Evolutionary conservation across 768 basidiomycete species (phyloP).

Genomic region (Hygrocybe coccinea): DNA sequence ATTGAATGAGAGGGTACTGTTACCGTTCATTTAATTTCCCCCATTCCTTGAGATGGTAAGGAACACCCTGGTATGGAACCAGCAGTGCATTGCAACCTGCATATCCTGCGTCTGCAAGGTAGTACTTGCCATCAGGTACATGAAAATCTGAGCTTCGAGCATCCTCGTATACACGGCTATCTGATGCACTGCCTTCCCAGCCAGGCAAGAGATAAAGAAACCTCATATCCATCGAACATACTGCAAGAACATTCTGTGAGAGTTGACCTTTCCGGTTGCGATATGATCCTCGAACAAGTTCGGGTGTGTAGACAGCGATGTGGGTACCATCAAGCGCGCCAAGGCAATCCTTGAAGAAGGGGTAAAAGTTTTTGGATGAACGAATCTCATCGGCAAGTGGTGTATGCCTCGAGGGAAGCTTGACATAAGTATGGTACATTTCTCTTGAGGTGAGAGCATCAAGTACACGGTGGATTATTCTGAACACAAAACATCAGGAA

Average conservation of each 20-base stretch:
- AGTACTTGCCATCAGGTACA: conserved; percentile 30
- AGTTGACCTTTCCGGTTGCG: conserved; percentile 20
- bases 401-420: conserved; percentile 7
- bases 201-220: conserved; percentile 34
- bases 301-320: conserved; percentile 18
- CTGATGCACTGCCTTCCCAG: conserved; percentile 38
- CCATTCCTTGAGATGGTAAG: conserved; percentile 38
- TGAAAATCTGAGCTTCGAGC: conserved; percentile 24
- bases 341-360: conserved; percentile 27
- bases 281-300: conserved; percentile 9
- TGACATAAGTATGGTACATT: conserved; percentile 24
- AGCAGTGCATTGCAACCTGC: conserved; percentile 34
- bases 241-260: conserved; percentile 27
- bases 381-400: conserved; percentile 21
- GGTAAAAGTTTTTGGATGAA: conserved; percentile 29
- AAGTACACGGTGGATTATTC: neutral
- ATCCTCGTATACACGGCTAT: conserved; percentile 30
- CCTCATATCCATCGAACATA: conserved; percentile 8
- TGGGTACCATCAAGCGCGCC: conserved; percentile 35
- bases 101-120: too few species aligned
- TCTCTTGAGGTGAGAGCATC: neutral
- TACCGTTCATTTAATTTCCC: too few species aligned
- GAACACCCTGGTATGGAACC: conserved; percentile 33
- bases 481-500: neutral
- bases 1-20: too few species aligned